Percentiles rank a stretch among this genome's conserved stretches.
These are phyloP conservation scores for Calamus simplicifolius DNA, from an alignment of 176 grass and related monocot species.

Conservation along the genomic window DNA sequence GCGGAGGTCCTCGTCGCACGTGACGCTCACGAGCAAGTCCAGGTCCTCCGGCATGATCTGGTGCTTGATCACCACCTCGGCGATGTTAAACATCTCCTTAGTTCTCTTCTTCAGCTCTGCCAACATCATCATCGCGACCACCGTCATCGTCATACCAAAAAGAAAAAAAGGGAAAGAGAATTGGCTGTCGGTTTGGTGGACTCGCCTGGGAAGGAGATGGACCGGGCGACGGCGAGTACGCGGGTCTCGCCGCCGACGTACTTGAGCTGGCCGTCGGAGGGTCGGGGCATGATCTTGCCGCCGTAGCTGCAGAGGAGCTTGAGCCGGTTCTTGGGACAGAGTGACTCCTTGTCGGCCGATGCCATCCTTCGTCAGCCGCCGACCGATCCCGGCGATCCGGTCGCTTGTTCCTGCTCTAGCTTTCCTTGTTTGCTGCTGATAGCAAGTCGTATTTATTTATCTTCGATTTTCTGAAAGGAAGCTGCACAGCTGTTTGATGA, in stretches of 20 bases:
- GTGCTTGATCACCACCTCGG: slow-evolving; percentile 71
- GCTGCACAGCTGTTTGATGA: too few species aligned
- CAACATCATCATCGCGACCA: too few species aligned
- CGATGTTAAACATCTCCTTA: slow-evolving; percentile 60
- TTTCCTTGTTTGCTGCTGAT: too few species aligned
- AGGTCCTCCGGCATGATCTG: slow-evolving; percentile 58
- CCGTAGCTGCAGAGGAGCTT: too few species aligned
- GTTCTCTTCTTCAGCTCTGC: slow-evolving; percentile 83
- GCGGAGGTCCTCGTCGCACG: slow-evolving; percentile 64
- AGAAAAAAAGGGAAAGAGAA: not conserved
- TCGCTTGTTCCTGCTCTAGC: too few species aligned
- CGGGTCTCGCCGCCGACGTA: slow-evolving; percentile 89
- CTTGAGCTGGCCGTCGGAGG: slow-evolving; percentile 63
- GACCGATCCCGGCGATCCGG: too few species aligned
- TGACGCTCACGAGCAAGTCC: slow-evolving; percentile 69
- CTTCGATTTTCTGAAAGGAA: too few species aligned
- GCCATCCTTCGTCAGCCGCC: too few species aligned
- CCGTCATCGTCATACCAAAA: not conserved
- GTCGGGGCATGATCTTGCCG: slow-evolving; percentile 71
- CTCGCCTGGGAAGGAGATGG: slow-evolving; percentile 55
- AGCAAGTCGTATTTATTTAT: too few species aligned
- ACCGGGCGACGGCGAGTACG: slow-evolving; percentile 64
- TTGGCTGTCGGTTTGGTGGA: not conserved
- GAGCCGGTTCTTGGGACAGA: too few species aligned
- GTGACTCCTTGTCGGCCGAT: too few species aligned